A percentile compares a stretch with the other conserved stretches of the same genome.
These are phyloP conservation scores for Pseudonectria buxi DNA, from an alignment of 2,329 filamentous ascomycete genomes.

Conservation along the genomic window DNA sequence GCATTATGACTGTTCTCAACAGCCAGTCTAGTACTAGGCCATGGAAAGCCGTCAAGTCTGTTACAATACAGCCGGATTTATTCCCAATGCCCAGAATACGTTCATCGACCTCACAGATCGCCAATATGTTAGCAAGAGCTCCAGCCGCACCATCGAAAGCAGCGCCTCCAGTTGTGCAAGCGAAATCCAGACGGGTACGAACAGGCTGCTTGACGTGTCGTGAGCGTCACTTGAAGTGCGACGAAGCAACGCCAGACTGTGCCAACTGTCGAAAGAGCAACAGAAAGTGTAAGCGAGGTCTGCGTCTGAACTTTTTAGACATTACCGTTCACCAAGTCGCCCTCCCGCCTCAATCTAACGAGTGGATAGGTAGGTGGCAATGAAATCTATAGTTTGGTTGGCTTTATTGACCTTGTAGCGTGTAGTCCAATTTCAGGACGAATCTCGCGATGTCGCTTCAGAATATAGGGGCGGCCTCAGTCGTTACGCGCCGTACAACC, in stretches of 20 bases:
- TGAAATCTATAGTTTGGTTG: constrained; percentile 3
- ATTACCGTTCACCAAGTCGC: constrained; percentile 65
- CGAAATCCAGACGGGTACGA: constrained; percentile 65
- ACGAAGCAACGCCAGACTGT: constrained; percentile 59
- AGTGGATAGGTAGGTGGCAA: constrained; percentile 19
- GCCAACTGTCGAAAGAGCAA: constrained; percentile 86
- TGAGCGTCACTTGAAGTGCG: constrained; percentile 85
- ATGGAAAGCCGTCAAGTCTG: constrained; percentile 2
- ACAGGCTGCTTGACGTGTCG: constrained; percentile 89
- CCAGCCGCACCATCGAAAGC: neutral
- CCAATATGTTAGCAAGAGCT: neutral
- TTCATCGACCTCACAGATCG: neutral
- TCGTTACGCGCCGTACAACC: constrained; percentile 52
- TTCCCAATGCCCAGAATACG: neutral
- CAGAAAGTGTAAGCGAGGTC: constrained; percentile 75
- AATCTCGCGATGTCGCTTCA: constrained; percentile 82
- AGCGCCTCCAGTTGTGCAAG: constrained; percentile 1
- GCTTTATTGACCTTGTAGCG: neutral
- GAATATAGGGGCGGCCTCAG: constrained; percentile 77
- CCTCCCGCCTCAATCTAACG: constrained; percentile 28
- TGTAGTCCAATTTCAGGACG: constrained; percentile 72
- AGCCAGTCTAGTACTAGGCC: constrained; percentile 3
- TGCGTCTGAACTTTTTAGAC: constrained; percentile 88
- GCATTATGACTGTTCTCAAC: constrained; percentile 2
- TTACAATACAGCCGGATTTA: neutral